Percentiles rank a stretch among this genome's conserved stretches.
Evolutionary conservation across 2,329 filamentous ascomycete genomes (phyloP).

Genomic region (Diaporthe destruens): DNA sequence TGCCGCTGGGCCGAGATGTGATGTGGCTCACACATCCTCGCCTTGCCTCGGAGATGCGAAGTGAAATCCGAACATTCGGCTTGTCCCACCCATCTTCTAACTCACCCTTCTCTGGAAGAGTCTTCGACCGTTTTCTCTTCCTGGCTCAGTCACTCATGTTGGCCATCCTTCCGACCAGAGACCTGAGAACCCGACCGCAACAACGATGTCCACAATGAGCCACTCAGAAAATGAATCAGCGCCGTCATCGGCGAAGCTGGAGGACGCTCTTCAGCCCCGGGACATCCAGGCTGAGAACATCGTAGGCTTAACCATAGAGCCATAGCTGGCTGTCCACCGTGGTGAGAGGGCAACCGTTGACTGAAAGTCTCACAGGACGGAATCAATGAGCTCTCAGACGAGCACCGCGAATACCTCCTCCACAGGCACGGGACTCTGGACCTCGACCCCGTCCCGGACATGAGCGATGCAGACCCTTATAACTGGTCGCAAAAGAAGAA

Average conservation of each 20-base stretch:
- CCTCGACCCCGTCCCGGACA: conserved; percentile 64
- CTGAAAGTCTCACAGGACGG: conserved; percentile 26
- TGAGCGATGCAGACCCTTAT: conserved; percentile 64
- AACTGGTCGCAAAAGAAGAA: conserved; percentile 70
- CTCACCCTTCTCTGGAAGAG: not conserved
- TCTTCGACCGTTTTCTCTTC: not conserved
- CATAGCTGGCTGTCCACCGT: not conserved
- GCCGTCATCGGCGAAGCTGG: conserved; percentile 33
- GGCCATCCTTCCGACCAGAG: not conserved
- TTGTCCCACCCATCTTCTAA: not conserved
- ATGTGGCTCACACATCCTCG: conserved; percentile 9
- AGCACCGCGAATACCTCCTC: conserved; percentile 64
- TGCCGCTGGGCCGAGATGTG: conserved; percentile 13
- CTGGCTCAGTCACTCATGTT: not conserved
- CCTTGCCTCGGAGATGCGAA: conserved; percentile 10
- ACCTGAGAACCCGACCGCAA: not conserved
- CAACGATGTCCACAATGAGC: conserved; percentile 24
- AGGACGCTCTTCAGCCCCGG: conserved; percentile 30
- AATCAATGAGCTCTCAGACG: conserved; percentile 51
- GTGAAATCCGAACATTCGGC: conserved; percentile 8
- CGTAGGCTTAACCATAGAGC: not conserved
- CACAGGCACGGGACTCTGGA: conserved; percentile 65
- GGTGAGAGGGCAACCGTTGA: not conserved
- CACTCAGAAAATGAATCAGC: conserved; percentile 31
- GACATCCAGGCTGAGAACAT: conserved; percentile 21